Evolutionary conservation across 2,329 filamentous ascomycete genomes (phyloP).

Genomic region (Biscogniauxia marginata): DNA sequence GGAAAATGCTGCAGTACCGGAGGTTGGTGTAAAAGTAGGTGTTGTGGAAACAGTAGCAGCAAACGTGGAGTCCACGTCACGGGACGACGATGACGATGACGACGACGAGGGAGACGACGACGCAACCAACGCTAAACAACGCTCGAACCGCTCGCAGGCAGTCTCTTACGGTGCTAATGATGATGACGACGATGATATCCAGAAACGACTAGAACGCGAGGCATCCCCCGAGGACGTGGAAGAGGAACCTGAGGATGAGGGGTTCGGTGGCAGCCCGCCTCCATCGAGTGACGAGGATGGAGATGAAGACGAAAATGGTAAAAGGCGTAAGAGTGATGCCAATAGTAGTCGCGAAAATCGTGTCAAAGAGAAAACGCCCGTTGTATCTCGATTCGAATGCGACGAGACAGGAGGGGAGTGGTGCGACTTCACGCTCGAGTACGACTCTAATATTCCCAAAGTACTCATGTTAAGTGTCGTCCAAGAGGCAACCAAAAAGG

Average conservation of each 20-base stretch:
- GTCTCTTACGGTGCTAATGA: slow-evolving; percentile 91
- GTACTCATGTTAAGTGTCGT: slow-evolving; percentile 90
- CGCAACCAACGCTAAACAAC: slow-evolving; percentile 70
- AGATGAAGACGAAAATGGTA: slow-evolving; percentile 34
- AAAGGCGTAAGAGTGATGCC: slow-evolving; percentile 15
- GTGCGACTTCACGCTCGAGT: slow-evolving; percentile 82
- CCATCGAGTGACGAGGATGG: slow-evolving; percentile 40
- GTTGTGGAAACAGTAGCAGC: slow-evolving; percentile 50
- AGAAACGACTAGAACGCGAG: slow-evolving; percentile 60
- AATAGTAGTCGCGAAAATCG: slow-evolving; percentile 58
- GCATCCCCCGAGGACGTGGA: slow-evolving; percentile 53
- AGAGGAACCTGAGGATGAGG: slow-evolving; percentile 57
- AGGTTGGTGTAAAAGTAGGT: slow-evolving; percentile 60
- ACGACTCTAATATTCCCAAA: slow-evolving; percentile 78
- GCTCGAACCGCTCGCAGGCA: slow-evolving; percentile 74
- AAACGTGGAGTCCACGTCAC: slow-evolving; percentile 31
- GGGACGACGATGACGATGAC: slow-evolving; percentile 61
- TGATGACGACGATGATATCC: slow-evolving; percentile 80
- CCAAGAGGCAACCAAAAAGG: slow-evolving; percentile 73
- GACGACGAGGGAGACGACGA: slow-evolving; percentile 79
- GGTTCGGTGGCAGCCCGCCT: slow-evolving; percentile 48
- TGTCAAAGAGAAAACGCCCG: slow-evolving; percentile 60
- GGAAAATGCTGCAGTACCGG: slow-evolving; percentile 69
- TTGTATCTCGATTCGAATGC: slow-evolving; percentile 76
- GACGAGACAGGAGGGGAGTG: slow-evolving; percentile 70